Conservation (phyloP, 768 basidiomycete genomes). For the Russula virescens region DNA sequence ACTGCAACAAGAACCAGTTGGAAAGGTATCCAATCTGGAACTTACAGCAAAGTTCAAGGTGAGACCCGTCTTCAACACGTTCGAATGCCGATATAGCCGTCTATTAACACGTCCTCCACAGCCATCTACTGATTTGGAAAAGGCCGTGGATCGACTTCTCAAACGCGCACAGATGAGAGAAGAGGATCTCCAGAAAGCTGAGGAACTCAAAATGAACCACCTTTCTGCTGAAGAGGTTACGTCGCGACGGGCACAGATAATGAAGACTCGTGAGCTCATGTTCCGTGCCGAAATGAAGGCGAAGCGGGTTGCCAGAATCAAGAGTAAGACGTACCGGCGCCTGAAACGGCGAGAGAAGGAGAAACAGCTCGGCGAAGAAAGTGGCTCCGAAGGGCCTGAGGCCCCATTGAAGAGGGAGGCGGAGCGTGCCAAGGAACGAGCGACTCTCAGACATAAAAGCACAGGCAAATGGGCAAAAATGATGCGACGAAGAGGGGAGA, state of each 20-base stretch:
- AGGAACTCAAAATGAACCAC: constrained; percentile 79
- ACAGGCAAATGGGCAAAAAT: constrained; percentile 84
- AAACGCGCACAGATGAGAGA: constrained; percentile 79
- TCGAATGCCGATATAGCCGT: background rate
- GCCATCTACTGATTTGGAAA: constrained; percentile 84
- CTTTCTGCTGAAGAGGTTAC: constrained; percentile 83
- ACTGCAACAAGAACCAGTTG: constrained; percentile 55
- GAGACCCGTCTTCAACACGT: constrained; percentile 13
- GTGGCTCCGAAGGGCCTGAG: constrained; percentile 46
- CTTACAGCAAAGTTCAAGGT: constrained; percentile 84
- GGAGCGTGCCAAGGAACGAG: constrained; percentile 80
- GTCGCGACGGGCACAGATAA: constrained; percentile 71
- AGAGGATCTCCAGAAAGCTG: constrained; percentile 68
- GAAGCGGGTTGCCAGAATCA: constrained; percentile 88
- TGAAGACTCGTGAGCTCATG: constrained; percentile 86
- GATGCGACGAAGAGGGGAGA: constrained; percentile 64
- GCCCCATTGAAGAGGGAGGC: constrained; percentile 62
- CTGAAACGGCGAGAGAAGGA: constrained; percentile 75
- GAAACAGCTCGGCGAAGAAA: constrained; percentile 50
- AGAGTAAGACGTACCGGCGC: constrained; percentile 88
- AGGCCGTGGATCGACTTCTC: constrained; percentile 73
- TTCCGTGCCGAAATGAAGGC: constrained; percentile 91
- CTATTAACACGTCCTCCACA: constrained; percentile 28
- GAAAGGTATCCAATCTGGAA: constrained; percentile 63
- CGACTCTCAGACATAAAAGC: constrained; percentile 82